Conservation (phyloP, 1,284 basidiomycete species). For the Sporisorium scitamineum region DNA sequence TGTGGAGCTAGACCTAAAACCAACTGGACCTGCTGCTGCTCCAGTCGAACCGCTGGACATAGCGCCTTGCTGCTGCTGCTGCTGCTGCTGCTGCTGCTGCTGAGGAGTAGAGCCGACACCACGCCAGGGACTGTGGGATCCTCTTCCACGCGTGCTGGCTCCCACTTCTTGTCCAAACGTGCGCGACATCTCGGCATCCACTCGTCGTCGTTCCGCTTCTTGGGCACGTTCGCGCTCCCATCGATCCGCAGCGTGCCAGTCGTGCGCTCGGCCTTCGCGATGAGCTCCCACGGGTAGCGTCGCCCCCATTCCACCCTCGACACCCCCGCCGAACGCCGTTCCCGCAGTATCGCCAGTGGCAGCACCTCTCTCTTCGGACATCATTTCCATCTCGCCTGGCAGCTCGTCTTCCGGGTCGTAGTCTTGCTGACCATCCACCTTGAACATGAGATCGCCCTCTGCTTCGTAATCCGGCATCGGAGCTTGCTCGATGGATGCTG, state of each 20-base stretch:
- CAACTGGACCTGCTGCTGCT: conserved; percentile 5
- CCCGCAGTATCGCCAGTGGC: background rate
- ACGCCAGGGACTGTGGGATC: conserved; percentile 48
- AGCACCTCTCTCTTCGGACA: conserved; percentile 14
- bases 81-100: background rate
- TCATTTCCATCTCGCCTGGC: conserved; percentile 53
- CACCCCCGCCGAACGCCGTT: conserved; percentile 16
- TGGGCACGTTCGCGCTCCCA: conserved; percentile 41
- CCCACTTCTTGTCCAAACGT: conserved; percentile 54
- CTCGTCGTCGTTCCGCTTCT: conserved; percentile 44
- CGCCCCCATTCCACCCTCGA: conserved; percentile 41
- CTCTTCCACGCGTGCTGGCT: conserved; percentile 43
- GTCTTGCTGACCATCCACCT: conserved; percentile 28
- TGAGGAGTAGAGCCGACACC: conserved; percentile 2
- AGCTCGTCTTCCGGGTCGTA: conserved; percentile 51
- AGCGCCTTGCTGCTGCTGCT: background rate
- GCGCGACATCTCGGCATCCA: conserved; percentile 54
- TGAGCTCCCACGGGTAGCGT: conserved; percentile 36
- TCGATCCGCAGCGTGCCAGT: conserved; percentile 34
- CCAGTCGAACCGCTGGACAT: background rate
- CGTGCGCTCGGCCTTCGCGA: conserved; percentile 27
- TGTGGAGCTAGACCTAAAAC: conserved; percentile 28
- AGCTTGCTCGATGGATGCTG: conserved; percentile 3
- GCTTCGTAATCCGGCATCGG: conserved; percentile 32
- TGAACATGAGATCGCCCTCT: conserved; percentile 48